Conservation (phyloP, 352 stramenopile genomes). For the Saprolegnia diclina region DNA sequence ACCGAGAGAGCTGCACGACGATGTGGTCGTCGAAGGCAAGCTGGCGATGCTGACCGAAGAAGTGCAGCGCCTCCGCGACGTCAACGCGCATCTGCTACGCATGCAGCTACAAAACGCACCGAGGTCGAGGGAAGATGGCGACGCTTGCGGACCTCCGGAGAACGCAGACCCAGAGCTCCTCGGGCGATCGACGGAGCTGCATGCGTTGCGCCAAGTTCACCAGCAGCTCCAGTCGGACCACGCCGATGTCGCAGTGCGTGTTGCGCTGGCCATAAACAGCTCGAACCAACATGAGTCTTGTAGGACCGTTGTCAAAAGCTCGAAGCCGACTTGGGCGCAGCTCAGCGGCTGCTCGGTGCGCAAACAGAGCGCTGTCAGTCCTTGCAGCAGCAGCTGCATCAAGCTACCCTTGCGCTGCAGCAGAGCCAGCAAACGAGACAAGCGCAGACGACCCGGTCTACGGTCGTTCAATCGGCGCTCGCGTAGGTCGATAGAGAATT, state of each 20-base stretch:
- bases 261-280: no score
- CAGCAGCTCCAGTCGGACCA: background rate
- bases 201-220: background rate
- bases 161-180: background rate
- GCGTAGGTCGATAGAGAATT: background rate
- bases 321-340: background rate
- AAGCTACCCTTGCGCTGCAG: background rate
- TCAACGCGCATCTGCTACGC: background rate
- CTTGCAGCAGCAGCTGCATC: background rate
- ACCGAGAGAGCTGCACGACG: background rate
- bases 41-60: constrained; percentile 3
- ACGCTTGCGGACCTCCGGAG: background rate
- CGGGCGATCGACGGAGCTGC: background rate
- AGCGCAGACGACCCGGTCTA: background rate
- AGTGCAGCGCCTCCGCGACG: background rate
- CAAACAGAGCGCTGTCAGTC: background rate
- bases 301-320: background rate
- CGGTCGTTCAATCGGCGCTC: background rate
- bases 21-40: background rate
- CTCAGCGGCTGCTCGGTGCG: background rate
- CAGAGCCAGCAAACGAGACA: background rate
- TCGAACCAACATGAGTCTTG: background rate
- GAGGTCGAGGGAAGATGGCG: background rate
- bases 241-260: background rate
- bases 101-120: background rate